Evolutionary conservation across 2,329 filamentous ascomycete genomes (phyloP), one percentile per base, ranked within the genome.

Genomic region (Colletotrichum tofieldiae): DNA sequence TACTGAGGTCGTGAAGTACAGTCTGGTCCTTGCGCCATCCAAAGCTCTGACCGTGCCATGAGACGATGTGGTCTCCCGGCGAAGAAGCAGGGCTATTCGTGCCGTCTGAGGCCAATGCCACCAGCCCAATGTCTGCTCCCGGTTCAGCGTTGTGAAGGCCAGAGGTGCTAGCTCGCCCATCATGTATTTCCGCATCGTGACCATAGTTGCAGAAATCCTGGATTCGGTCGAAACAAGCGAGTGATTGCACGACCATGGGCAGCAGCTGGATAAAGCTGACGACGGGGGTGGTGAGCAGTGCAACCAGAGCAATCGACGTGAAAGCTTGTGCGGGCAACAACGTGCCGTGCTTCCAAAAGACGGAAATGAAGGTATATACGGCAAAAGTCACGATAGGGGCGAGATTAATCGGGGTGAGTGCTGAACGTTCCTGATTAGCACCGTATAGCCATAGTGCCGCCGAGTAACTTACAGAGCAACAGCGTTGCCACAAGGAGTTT

Each of bases 311-410:
- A 7, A 78, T 54, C 1, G 76, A 74, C 0, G 74, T 75, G 51
- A 78, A 78, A 2, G 75, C 73, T 16, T 76, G 76, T 1, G 75
- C 74, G 3, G 73, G 70, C 12, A 78, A 55, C 8, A 79, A 68
- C 0, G 77, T 75, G 5, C 72, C 72, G 23, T 75, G 69, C 29
- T 74, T 75, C 77, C 76, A 77, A 51, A 51, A 75, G 20, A 77
- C 67, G 0, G 77, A 67, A 29, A 79, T 78, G 29, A 79, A 62
- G 1, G 74, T 74, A 37, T 79, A 79, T 1, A 79, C 32, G 0
- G 71, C 74, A 45, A 80, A 80, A 1, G 77, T 78, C 3, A 74
- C 73, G 1, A 78, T 61, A 9, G 78, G 78, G 1, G 77, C 76
- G 1, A 79, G 58, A 14, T 68, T 75, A 35, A 73, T 66, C 3